phyloP scores from a whole-genome alignment of 371 early-diverging fungal species.

The Actinomortierella wolfii region DNA sequence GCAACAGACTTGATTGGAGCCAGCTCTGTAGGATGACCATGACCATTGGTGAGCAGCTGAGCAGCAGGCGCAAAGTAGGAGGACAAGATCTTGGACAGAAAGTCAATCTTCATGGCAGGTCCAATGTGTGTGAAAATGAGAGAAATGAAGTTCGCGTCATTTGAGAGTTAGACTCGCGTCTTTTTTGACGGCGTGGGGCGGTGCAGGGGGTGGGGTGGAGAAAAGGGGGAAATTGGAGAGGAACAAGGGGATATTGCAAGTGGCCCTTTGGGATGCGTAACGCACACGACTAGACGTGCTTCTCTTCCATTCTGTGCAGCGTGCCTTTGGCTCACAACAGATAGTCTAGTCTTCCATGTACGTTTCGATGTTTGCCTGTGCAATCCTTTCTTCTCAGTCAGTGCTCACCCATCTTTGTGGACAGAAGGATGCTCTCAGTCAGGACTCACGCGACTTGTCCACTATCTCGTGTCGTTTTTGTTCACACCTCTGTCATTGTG shows the following conservation, averaged over 20 bases:
- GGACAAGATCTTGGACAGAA: constrained; percentile 32
- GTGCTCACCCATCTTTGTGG: too few species aligned
- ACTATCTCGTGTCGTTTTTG: too few species aligned
- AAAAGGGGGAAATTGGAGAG: neutral
- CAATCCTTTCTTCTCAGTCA: too few species aligned
- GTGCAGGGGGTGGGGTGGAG: neutral
- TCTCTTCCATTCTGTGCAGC: too few species aligned
- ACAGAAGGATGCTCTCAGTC: too few species aligned
- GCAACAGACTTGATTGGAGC: constrained; percentile 43
- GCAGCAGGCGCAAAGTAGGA: constrained; percentile 28
- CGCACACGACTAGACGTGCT: too few species aligned
- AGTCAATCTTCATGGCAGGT: constrained; percentile 26
- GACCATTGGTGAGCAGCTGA: constrained; percentile 12
- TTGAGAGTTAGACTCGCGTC: neutral
- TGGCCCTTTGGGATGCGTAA: too few species aligned
- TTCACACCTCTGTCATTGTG: too few species aligned
- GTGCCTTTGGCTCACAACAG: too few species aligned
- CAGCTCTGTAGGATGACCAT: constrained; percentile 10
- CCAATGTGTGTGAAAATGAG: neutral
- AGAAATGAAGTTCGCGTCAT: neutral
- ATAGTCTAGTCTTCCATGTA: too few species aligned
- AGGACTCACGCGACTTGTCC: too few species aligned
- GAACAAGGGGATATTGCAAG: neutral
- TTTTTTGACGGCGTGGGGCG: neutral
- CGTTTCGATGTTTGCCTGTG: too few species aligned